Percentiles rank a stretch among this genome's conserved stretches.
Evolutionary conservation across 2,329 filamentous ascomycete genomes (phyloP).

Genomic region (Paracoccidioides brasiliensis): DNA sequence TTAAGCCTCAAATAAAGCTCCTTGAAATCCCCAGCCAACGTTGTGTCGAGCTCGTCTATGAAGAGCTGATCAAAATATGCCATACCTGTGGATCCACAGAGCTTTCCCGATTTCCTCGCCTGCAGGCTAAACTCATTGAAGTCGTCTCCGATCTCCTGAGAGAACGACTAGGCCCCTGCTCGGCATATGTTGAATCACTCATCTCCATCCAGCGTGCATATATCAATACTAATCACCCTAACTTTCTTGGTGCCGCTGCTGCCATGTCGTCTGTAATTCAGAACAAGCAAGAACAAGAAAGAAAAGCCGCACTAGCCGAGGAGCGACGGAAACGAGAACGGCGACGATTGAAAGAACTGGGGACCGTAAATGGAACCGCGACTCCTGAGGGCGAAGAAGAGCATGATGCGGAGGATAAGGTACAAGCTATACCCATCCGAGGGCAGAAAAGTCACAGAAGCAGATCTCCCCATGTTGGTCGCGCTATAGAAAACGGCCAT

Average conservation of each 20-base stretch:
- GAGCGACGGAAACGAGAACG: slow-evolving; percentile 78
- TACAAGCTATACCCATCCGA: slow-evolving; percentile 43
- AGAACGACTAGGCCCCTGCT: slow-evolving; percentile 80
- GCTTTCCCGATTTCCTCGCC: slow-evolving; percentile 74
- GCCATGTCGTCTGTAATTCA: slow-evolving; percentile 96
- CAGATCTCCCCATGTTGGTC: slow-evolving; percentile 65
- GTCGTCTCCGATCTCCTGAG: slow-evolving; percentile 91
- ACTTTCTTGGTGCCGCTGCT: slow-evolving; percentile 90
- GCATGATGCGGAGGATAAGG: slow-evolving; percentile 30
- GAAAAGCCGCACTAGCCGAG: slow-evolving; percentile 64
- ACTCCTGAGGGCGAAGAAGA: slow-evolving; percentile 51
- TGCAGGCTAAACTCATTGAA: slow-evolving; percentile 95
- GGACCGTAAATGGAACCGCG: slow-evolving; percentile 59
- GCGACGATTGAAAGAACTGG: slow-evolving; percentile 69
- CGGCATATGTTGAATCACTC: slow-evolving; percentile 84
- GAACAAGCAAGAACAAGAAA: slow-evolving; percentile 88
- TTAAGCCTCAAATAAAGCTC: slow-evolving; percentile 97
- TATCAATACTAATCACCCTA: slow-evolving; percentile 98
- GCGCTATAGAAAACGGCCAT: slow-evolving; percentile 47
- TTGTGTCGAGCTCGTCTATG: slow-evolving; percentile 95
- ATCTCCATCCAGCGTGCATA: slow-evolving; percentile 97
- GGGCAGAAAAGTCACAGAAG: slow-evolving; percentile 58
- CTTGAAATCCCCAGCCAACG: slow-evolving; percentile 88
- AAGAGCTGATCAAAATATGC: slow-evolving; percentile 98
- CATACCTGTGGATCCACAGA: slow-evolving; percentile 96